Evolutionary conservation across 495 filamentous ascomycete genomes (phyloP).

Genomic region (Penicillium chermesinum): DNA sequence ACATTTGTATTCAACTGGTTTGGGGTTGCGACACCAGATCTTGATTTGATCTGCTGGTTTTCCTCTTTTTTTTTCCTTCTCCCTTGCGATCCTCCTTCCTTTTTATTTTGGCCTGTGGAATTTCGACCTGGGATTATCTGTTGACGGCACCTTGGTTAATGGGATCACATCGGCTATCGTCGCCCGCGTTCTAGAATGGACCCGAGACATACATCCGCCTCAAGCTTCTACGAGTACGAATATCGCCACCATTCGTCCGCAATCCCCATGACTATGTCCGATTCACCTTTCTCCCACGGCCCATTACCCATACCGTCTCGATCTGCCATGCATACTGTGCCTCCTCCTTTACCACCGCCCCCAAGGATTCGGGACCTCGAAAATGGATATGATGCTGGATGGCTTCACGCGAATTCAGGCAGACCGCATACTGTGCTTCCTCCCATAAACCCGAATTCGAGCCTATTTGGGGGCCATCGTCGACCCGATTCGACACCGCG

Average conservation of each 20-base stretch:
- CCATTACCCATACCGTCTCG: constrained; percentile 55
- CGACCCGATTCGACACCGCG: constrained; percentile 27
- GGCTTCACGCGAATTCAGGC: constrained; percentile 52
- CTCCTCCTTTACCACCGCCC: constrained; percentile 62
- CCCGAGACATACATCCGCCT: constrained; percentile 48
- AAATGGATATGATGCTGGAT: constrained; percentile 55
- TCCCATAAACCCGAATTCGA: constrained; percentile 51
- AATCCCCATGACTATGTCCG: constrained; percentile 23
- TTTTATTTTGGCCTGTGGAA: neutral
- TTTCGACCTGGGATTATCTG: constrained; percentile 1
- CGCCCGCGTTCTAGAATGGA: constrained; percentile 48
- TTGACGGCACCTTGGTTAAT: constrained; percentile 8
- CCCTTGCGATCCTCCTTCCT: neutral
- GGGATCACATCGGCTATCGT: constrained; percentile 3
- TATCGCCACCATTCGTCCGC: constrained; percentile 14
- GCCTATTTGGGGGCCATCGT: constrained; percentile 46
- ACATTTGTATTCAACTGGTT: constrained; percentile 28
- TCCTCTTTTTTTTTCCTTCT: neutral
- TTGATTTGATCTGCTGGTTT: constrained; percentile 14
- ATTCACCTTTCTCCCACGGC: constrained; percentile 32
- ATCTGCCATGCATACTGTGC: constrained; percentile 42
- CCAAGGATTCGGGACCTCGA: constrained; percentile 48
- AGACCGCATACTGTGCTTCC: constrained; percentile 29
- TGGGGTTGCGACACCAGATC: constrained; percentile 22
- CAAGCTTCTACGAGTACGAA: constrained; percentile 49